These are phyloP conservation scores for Colletotrichum coccodes DNA, from an alignment of 2,329 filamentous ascomycete species.

Conservation along the genomic window DNA sequence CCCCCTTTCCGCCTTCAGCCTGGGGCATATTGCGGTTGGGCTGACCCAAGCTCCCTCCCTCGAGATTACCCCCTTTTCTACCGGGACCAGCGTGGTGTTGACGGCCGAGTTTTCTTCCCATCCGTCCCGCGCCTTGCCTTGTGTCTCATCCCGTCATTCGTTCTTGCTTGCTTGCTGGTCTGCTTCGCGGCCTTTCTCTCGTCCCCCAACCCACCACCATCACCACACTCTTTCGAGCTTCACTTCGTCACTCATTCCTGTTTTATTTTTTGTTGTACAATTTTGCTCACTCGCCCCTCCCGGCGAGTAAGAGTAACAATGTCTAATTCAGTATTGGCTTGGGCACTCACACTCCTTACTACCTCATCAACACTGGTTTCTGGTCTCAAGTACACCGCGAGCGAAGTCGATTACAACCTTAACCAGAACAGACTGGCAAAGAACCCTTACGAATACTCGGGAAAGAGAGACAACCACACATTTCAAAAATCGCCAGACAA, in stretches of 20 bases:
- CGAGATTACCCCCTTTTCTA: conserved; percentile 32
- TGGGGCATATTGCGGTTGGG: conserved; percentile 31
- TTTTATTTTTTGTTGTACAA: conserved; percentile 25
- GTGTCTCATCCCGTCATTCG: conserved; percentile 30
- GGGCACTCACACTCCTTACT: conserved; percentile 32
- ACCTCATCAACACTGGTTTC: conserved; percentile 38
- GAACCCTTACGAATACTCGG: conserved; percentile 66
- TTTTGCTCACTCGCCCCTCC: conserved; percentile 29
- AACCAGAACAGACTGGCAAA: conserved; percentile 68
- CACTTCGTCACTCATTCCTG: conserved; percentile 32
- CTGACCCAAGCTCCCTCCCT: conserved; percentile 28
- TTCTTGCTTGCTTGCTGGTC: conserved; percentile 33
- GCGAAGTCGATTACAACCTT: conserved; percentile 63
- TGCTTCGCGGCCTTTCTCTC: conserved; percentile 30
- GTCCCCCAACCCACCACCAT: conserved; percentile 16
- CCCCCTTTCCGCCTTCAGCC: conserved; percentile 31
- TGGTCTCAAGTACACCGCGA: conserved; percentile 41
- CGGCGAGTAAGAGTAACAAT: conserved; percentile 32
- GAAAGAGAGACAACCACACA: conserved; percentile 62
- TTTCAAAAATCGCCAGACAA: conserved; percentile 66
- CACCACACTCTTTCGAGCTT: conserved; percentile 30
- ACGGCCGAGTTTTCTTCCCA: conserved; percentile 33
- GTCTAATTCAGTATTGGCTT: conserved; percentile 33
- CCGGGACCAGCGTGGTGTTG: conserved; percentile 24
- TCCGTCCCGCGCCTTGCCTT: conserved; percentile 31